phyloP scores from a whole-genome alignment of 2,329 filamentous ascomycete species.

The Helicocarpus griseus region DNA sequence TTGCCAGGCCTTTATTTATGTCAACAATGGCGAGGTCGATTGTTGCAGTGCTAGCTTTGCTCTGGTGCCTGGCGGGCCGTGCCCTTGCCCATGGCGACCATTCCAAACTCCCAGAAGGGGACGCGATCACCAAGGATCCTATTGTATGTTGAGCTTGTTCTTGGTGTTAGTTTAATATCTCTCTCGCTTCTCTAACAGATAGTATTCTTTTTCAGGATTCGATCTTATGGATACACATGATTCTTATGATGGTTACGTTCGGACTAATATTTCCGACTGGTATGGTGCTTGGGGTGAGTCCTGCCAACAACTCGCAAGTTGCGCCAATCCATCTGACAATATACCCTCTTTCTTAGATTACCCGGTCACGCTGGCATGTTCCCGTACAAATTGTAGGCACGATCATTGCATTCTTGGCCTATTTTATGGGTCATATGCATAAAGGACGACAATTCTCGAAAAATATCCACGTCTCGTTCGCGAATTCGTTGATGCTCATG shows the following conservation, averaged over 20 bases:
- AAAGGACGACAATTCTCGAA: slow-evolving; percentile 74
- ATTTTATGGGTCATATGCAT: slow-evolving; percentile 85
- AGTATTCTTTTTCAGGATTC: slow-evolving; percentile 46
- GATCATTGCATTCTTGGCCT: slow-evolving; percentile 67
- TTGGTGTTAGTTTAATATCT: not conserved
- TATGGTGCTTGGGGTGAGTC: slow-evolving; percentile 82
- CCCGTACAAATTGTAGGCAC: slow-evolving; percentile 71
- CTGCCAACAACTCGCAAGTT: not conserved
- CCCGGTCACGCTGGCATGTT: slow-evolving; percentile 88
- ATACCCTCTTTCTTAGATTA: slow-evolving; percentile 49
- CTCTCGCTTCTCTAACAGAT: not conserved
- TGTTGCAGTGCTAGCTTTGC: not conserved
- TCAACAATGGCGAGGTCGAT: not conserved
- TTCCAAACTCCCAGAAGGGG: slow-evolving; percentile 55
- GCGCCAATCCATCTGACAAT: not conserved
- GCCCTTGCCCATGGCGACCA: slow-evolving; percentile 44
- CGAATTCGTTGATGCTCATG: slow-evolving; percentile 69
- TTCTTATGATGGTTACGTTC: slow-evolving; percentile 77
- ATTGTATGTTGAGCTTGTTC: slow-evolving; percentile 46
- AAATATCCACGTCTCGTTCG: slow-evolving; percentile 76
- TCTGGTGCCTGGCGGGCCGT: slow-evolving; percentile 14
- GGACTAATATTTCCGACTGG: slow-evolving; percentile 87
- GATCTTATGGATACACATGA: slow-evolving; percentile 87
- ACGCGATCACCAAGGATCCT: slow-evolving; percentile 60
- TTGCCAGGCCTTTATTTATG: too few species aligned